Conservation (phyloP, 1,284 basidiomycete species). For the Leccinum fallax region DNA sequence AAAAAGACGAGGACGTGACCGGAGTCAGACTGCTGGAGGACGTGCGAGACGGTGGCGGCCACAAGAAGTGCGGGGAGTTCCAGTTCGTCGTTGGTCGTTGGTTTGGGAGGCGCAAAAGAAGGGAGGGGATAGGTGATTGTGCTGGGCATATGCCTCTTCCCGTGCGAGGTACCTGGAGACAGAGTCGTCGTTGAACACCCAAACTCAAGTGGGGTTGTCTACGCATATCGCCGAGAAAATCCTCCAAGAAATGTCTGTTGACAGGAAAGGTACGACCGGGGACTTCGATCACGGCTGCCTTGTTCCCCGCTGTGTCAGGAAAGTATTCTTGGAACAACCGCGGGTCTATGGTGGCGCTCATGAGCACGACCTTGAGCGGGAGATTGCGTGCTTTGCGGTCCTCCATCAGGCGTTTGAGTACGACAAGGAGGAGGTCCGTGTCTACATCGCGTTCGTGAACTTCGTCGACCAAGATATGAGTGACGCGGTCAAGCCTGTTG, state of each 20-base stretch:
- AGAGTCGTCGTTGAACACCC: constrained; percentile 79
- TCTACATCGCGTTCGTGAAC: constrained; percentile 97
- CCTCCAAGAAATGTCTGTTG: constrained; percentile 80
- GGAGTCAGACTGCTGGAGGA: constrained; percentile 73
- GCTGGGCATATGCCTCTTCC: constrained; percentile 59
- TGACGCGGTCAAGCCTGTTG: constrained; percentile 74
- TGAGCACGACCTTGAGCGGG: constrained; percentile 88
- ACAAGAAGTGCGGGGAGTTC: constrained; percentile 86
- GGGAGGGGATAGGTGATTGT: constrained; percentile 26
- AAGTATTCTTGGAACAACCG: constrained; percentile 91
- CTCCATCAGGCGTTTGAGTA: constrained; percentile 83
- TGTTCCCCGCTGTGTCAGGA: constrained; percentile 59
- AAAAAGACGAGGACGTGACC: constrained; percentile 94
- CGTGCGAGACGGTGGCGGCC: constrained; percentile 81
- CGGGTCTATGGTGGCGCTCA: constrained; percentile 96
- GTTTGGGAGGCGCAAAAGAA: constrained; percentile 17
- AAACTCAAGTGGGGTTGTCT: constrained; percentile 43
- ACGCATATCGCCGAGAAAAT: constrained; percentile 64
- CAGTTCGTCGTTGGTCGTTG: constrained; percentile 58
- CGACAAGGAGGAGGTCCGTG: constrained; percentile 90
- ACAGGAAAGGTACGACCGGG: constrained; percentile 96
- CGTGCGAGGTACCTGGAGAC: constrained; percentile 77
- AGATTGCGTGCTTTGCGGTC: constrained; percentile 75
- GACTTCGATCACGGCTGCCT: constrained; percentile 80
- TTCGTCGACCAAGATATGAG: constrained; percentile 94